Base-by-base conservation (phyloP, 2,329 filamentous ascomycete genomes). In the Aspergillus persii region DNA sequence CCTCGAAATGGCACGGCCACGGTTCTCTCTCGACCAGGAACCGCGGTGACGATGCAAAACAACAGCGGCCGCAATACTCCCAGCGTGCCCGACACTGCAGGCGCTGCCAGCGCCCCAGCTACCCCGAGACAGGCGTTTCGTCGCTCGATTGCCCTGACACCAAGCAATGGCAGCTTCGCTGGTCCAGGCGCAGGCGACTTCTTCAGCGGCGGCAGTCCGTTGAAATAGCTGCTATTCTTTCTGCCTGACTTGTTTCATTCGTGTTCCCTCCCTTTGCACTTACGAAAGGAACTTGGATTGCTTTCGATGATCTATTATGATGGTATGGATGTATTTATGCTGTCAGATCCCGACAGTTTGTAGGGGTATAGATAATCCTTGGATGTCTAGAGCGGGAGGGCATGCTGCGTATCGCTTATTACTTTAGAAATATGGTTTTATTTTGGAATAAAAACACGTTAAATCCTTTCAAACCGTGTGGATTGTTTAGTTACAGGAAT, bases 111-210 rank as follows among this genome's bases (percentile, higher is more conserved):
- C 51, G 74, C 69, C 4, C 76, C 76, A 11, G 67, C 74, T 18
- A 79, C 76, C 3, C 76, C 76, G n/a, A 69, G 76, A 26, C 76
- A 78, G 63, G 73, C 68, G 26, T 78, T 78, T 61, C 64, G 76
- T 60, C 71, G 76, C 58, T 76, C 75, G 3, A 74, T 76, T 57
- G 75, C 76, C 30, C 63, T 79, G 50, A 79, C 76, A 0, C 76
- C 76, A 8, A 77, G 75, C 56, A 78, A 76, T 61, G 75, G 74
- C 48, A 77, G 68, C 29, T 79, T 78, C 65, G 66, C 72, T 18
- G 70, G 73, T 9, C 69, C 71, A n/a, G 73, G 71, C 23, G 58
- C 72, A 8, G 68, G 70, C 2, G 75, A 77, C 59, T 73, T 78
- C 53, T 76, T 77, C 60, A 67, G 71, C 8, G 76, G 71, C 8